These are phyloP conservation scores for Canariomyces notabilis DNA, from an alignment of 2,329 filamentous ascomycete genomes.

Conservation along the genomic window DNA sequence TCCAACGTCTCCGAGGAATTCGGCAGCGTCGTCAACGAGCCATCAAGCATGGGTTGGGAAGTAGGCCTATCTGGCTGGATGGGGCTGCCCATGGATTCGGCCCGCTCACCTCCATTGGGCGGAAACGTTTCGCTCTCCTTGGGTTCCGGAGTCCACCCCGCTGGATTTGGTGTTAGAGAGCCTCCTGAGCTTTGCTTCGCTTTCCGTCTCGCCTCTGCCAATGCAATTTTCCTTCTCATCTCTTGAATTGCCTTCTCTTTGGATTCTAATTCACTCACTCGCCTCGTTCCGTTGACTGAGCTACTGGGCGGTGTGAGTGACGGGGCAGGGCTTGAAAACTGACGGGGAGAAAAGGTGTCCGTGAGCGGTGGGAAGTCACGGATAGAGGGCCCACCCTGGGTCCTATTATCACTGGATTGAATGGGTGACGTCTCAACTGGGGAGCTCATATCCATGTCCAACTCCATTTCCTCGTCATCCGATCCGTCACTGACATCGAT, in stretches of 20 bases:
- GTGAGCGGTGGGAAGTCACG: conserved; percentile 43
- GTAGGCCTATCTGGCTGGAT: conserved; percentile 21
- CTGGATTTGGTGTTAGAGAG: conserved; percentile 27
- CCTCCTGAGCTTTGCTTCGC: conserved; percentile 31
- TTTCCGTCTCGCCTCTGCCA: conserved; percentile 53
- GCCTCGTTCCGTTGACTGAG: conserved; percentile 31
- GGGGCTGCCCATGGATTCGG: conserved; percentile 21
- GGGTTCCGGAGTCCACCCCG: conserved; percentile 28
- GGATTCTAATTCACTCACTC: conserved; percentile 38
- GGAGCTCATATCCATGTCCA: conserved; percentile 64
- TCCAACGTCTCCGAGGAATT: conserved; percentile 21
- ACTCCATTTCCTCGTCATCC: conserved; percentile 59
- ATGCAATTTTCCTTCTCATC: conserved; percentile 54
- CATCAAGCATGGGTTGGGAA: conserved; percentile 24
- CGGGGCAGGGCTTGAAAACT: conserved; percentile 36
- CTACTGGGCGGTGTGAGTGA: conserved; percentile 37
- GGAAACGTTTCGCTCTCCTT: conserved; percentile 17
- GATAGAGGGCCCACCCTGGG: conserved; percentile 35
- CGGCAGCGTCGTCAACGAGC: conserved; percentile 25
- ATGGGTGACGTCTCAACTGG: conserved; percentile 37
- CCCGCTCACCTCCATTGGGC: conserved; percentile 11
- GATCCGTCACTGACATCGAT: conserved; percentile 78
- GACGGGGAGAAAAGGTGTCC: conserved; percentile 34
- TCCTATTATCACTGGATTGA: conserved; percentile 29
- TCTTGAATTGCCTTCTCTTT: conserved; percentile 57